Evolutionary conservation across 257 asterid species (phyloP), one percentile per base, ranked within the genome.

Genomic region (Nicotiana knightiana): DNA sequence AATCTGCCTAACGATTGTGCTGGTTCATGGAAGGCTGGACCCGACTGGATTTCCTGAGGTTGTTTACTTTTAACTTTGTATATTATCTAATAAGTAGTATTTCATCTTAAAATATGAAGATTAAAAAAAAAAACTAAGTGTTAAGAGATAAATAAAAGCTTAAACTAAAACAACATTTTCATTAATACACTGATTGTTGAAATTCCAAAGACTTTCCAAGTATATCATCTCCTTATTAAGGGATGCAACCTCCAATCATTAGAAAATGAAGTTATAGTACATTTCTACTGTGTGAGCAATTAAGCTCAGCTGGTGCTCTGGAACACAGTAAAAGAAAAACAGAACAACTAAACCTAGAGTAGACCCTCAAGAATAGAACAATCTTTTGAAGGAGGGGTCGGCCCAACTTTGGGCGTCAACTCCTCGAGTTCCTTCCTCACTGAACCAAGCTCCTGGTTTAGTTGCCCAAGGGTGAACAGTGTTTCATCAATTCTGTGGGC

Each of bases 401-500:
- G 26, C 63, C 63, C 26, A 57, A 57, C 63, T 57, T 57, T 57
- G 26, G 26, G 63, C 7, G 11, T 57, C 63, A 57, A 57, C 3
- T 57, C 26, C 26, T 57, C 63, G 63, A 57, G 63, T n/a, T 57
- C 63, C 26, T 57, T 57, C 63, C 9, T 17, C 26, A 18, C 63
- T 17, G 26, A 57, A 57, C 21, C 26, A 57, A 16, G 63, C 63
- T 57, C 63, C 63, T 17, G 24, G 9, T 57, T n/a, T 57, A 57
- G 63, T 57, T 18, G 24, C 63, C 63, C 63, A 57, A 57, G 63
- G 5, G n/a, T 57, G 63, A 57, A 18, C 11, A 18, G 24, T 57
- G 77, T 75, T 75, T 80, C 83, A 4, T 32, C 77, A 28, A 63
- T 58, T 64, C n/a, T 63, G 62, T 24, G 64, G 48, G 33, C 51